Percentiles rank a stretch among this genome's conserved stretches.
These are phyloP conservation scores for Pythium vanterpoolii DNA, from an alignment of 352 stramenopile species.

Conservation along the genomic window DNA sequence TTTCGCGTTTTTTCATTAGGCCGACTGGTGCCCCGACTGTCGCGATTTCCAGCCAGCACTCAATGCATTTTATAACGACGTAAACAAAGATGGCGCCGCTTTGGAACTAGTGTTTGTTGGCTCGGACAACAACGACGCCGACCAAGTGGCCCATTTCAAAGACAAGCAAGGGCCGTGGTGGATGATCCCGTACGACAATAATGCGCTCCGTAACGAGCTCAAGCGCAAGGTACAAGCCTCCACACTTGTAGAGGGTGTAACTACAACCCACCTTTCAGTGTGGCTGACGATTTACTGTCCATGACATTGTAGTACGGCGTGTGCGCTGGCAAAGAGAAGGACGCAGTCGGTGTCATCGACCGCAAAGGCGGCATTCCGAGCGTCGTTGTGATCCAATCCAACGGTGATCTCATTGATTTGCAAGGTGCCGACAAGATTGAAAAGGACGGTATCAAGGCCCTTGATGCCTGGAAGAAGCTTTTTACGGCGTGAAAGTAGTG, in stretches of 20 bases:
- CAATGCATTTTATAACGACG: conserved; percentile 66
- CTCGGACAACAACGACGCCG: conserved; percentile 54
- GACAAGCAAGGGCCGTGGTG: conserved; percentile 78
- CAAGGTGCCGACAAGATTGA: conserved; percentile 62
- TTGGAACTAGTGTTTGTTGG: conserved; percentile 81
- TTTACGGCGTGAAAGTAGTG: conserved; percentile 16
- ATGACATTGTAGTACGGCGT: conserved; percentile 42
- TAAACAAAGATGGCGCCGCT: conserved; percentile 32
- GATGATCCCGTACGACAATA: conserved; percentile 65
- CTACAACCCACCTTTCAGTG: not conserved
- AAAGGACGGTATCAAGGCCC: conserved; percentile 38
- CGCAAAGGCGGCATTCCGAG: conserved; percentile 73
- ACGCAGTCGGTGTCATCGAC: conserved; percentile 46
- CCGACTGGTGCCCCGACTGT: conserved; percentile 84
- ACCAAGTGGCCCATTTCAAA: conserved; percentile 60
- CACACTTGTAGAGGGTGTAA: not conserved
- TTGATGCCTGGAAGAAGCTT: conserved; percentile 40
- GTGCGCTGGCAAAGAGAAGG: conserved; percentile 64
- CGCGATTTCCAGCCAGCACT: conserved; percentile 71
- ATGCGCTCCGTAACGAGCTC: conserved; percentile 57
- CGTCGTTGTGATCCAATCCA: conserved; percentile 57
- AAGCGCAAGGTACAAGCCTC: conserved; percentile 81
- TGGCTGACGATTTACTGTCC: not conserved
- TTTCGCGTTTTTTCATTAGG: conserved; percentile 25
- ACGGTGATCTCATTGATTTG: conserved; percentile 67